These are phyloP conservation scores for Nicotiana otophora DNA, from an alignment of 257 asterid genomes.

Conservation along the genomic window DNA sequence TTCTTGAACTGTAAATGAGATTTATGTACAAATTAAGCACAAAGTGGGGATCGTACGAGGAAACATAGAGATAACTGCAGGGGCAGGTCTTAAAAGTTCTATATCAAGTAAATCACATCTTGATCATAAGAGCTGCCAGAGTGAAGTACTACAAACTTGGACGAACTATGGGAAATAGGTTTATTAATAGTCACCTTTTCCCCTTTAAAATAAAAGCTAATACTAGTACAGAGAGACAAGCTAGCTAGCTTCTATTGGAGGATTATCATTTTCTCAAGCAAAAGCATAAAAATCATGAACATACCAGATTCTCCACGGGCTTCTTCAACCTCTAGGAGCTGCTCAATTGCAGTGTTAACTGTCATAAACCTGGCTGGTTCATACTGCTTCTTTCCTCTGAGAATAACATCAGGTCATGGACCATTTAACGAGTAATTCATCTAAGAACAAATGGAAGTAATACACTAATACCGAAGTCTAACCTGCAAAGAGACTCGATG, in stretches of 20 bases:
- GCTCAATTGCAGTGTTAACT: constrained; percentile 76
- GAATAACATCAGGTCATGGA: constrained; percentile 3
- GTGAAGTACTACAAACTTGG: background rate
- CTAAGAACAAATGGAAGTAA: background rate
- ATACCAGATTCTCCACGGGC: constrained; percentile 53
- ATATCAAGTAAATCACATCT: background rate
- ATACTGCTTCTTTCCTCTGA: constrained; percentile 77
- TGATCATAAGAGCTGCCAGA: background rate
- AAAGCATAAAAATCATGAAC: background rate
- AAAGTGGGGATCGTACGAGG: background rate
- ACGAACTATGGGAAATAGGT: background rate
- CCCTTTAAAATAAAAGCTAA: background rate
- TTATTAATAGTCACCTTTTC: background rate
- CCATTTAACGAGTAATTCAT: background rate
- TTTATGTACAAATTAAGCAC: background rate
- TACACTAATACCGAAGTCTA: constrained; percentile 12
- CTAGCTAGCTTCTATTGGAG: background rate
- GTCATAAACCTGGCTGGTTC: constrained; percentile 92
- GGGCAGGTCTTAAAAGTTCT: background rate
- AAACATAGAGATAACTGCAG: background rate
- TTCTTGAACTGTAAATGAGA: background rate
- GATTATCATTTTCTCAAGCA: background rate
- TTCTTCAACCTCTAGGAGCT: constrained; percentile 81
- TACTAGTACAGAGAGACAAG: background rate
- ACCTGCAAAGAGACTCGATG: constrained; percentile 88